Conservation (phyloP, 1,284 basidiomycete genomes). For the Apiotrichum mycotoxinovorans region DNA sequence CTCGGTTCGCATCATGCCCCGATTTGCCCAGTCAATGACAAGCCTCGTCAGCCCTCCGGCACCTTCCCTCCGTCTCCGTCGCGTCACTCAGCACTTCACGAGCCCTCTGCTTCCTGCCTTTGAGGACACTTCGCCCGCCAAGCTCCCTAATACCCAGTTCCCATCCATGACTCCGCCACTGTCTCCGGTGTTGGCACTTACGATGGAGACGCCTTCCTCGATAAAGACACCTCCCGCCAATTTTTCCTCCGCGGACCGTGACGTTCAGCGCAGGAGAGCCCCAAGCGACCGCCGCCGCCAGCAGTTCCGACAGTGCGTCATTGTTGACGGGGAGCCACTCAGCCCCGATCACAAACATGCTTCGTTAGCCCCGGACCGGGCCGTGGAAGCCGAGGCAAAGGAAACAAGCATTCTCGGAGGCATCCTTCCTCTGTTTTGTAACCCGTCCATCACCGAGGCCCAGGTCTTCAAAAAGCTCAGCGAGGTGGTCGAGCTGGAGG, state of each 20-base stretch:
- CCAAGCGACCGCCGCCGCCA: not conserved
- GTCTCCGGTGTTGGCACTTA: not conserved
- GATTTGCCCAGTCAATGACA: constrained; percentile 11
- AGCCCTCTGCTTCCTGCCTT: not conserved
- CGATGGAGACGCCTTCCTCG: not conserved
- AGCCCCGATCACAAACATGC: not conserved
- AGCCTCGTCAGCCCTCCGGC: not conserved
- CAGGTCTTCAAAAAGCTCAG: constrained; percentile 6
- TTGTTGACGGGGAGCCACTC: constrained; percentile 19
- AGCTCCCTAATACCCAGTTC: not conserved
- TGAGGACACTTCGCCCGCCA: not conserved
- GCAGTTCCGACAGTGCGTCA: constrained; percentile 16
- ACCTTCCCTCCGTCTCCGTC: not conserved
- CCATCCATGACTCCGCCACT: not conserved
- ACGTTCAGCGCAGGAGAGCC: too few relatives aligned
- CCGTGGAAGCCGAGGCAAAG: not conserved
- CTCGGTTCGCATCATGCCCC: not conserved
- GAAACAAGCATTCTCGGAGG: constrained; percentile 3
- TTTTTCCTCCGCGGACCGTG: too few relatives aligned
- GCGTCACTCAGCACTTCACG: not conserved
- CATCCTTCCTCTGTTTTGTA: constrained; percentile 6
- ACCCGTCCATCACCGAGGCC: not conserved
- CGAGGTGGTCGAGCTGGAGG: constrained; percentile 7
- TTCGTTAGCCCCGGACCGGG: not conserved
- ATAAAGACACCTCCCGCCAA: not conserved